Conservation (phyloP, 495 filamentous ascomycete genomes). For the Aspergillus panamensis region DNA sequence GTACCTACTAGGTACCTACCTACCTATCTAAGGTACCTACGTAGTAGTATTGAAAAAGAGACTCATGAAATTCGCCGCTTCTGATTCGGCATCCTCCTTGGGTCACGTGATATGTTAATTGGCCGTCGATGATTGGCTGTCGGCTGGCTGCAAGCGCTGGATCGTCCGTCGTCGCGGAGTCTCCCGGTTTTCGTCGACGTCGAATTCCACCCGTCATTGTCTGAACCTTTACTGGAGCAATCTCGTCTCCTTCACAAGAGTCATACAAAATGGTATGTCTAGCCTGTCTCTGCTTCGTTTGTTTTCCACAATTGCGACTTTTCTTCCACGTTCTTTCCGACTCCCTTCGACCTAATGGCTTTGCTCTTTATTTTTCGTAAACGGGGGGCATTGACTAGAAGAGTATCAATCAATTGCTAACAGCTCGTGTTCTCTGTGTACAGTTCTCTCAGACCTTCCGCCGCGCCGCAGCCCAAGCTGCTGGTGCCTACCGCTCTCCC, state of each 20-base stretch:
- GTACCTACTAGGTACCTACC: no score
- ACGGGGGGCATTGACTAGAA: background rate
- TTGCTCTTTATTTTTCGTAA: no score
- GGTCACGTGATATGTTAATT: conserved; percentile 22
- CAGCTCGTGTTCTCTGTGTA: background rate
- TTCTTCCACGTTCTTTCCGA: background rate
- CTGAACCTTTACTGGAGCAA: conserved; percentile 28
- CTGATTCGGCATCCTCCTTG: conserved; percentile 9
- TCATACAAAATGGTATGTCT: conserved; percentile 34
- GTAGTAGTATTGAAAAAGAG: no score
- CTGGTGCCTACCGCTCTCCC: conserved; percentile 34
- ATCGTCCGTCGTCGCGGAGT: conserved; percentile 22
- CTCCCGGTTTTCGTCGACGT: conserved; percentile 43
- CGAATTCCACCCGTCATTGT: background rate
- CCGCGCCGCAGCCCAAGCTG: conserved; percentile 40
- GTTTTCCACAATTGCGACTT: background rate
- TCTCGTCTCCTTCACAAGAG: conserved; percentile 20
- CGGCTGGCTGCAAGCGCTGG: conserved; percentile 13
- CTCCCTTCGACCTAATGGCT: no score
- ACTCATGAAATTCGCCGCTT: background rate
- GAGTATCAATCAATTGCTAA: conserved; percentile 23
- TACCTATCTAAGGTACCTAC: no score
- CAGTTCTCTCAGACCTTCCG: conserved; percentile 45
- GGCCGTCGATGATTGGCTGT: conserved; percentile 29
- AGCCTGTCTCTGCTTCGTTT: background rate